Base-by-base conservation (phyloP, 306 rosid genomes). In the Ziziphus jujuba region DNA sequence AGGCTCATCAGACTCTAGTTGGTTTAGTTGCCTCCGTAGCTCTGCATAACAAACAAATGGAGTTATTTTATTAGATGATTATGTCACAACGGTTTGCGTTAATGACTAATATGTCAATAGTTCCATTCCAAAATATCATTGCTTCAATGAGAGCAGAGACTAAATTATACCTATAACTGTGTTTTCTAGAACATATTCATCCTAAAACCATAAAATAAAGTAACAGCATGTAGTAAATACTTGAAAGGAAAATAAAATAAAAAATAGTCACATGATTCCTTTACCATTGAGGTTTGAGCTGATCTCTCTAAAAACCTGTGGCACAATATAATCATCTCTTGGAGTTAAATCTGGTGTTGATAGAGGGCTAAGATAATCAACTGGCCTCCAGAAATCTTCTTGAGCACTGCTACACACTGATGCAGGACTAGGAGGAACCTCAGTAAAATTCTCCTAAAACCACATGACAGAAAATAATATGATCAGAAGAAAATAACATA, bases 391-490 rank as follows among this genome's bases (percentile, higher is more conserved):
- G 43, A 84, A 65, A 14, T 93, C 98, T 74, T 93, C 98, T 23
- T 80, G 95, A 61, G 79, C 81, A 82, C 89, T 95, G 95, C 99
- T 88, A 82, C 95, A 88, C 14, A 84, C 87, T 61, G 99, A 95
- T 52, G 96, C 99, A 61, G 99, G 99, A 82, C 99, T 95, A 59
- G 99, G 99, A 75, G 99, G 99, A 50, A 95, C 99, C 89, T 95
- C 99, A 34, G 99, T 95, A 77, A 78, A 90, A 70, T 90, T 95
- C 49, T 95, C 99, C 99, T 95, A 49, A 64, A 59, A 76, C 65
- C 76, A 61, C 22, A 60, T 48, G 60, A 67, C 35, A 72, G 64
- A 61, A 74, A 49, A 76, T 3, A 65, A 25, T 68, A 3, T 23
- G 48, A 40, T 28, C 47, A 52, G 63, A 63, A 61, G 44, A 48